These are phyloP conservation scores for Ceratocystis ficicola DNA, from an alignment of 2,329 filamentous ascomycete species.

Conservation along the genomic window DNA sequence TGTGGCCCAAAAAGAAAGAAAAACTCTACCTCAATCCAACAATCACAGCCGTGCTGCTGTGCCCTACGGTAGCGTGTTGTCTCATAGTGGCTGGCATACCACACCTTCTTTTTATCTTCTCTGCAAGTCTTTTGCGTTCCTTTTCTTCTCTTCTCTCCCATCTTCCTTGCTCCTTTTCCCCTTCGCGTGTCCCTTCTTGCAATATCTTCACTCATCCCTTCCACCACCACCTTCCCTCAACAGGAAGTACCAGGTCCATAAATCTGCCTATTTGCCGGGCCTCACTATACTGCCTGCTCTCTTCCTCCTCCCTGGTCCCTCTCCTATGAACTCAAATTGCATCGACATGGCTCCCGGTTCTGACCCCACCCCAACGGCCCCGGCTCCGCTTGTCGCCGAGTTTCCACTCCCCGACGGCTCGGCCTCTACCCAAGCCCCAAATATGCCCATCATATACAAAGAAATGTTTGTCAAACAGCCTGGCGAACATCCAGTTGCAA, in stretches of 20 bases:
- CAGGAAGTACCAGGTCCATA: neutral
- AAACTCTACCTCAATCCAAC: neutral
- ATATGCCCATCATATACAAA: conserved; percentile 16
- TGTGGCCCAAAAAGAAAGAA: neutral
- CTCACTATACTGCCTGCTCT: neutral
- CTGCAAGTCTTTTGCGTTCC: neutral
- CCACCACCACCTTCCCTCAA: neutral
- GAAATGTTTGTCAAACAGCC: conserved; percentile 20
- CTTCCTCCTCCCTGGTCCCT: neutral
- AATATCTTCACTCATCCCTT: neutral
- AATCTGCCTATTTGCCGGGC: neutral
- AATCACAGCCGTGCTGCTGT: neutral
- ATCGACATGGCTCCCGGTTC: neutral
- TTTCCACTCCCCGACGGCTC: neutral
- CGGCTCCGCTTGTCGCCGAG: neutral
- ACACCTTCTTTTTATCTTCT: neutral
- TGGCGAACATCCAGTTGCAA: conserved; percentile 13
- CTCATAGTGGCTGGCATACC: neutral
- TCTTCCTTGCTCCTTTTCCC: neutral
- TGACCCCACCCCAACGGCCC: neutral
- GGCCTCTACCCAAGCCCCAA: neutral
- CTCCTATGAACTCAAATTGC: neutral
- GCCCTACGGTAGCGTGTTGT: neutral
- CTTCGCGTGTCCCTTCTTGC: neutral
- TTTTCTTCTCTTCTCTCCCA: neutral